Evolutionary conservation across 164 flowering plant genomes (phyloP), one percentile per base, ranked within the genome.

Genomic region (Vitis cinerea): DNA sequence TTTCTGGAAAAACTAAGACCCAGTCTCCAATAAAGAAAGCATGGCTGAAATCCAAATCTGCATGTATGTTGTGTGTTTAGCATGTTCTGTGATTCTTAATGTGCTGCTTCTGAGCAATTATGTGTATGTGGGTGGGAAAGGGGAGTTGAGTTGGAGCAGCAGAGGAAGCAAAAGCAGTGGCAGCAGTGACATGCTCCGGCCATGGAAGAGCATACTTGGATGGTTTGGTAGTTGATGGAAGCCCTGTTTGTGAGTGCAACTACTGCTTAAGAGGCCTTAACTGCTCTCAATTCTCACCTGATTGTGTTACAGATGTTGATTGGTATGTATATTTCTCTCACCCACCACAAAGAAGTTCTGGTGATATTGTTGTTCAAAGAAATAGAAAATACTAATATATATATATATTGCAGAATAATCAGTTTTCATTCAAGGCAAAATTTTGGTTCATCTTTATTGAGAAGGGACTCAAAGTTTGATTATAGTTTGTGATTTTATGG

Each of bases 141-240:
- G 30, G 61, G 23, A n/a, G 68, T 27, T 52, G 48, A 54, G 68
- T n/a, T 65, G 68, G 47, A 3, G 71, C 82, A 1, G 81, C 82
- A 9, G 73, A 1, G 37, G 78, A 78, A 49, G 83, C 82, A 9
- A 82, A 78, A 57, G 68, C 59, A 9, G 80, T 78, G 30, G 85
- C 85, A 11, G 9, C 75, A 1, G 9, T 72, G 6, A 27, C 73
- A 0, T 80, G 85, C 37, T 83, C 85, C 0, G 83, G 80, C 12
- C 80, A 83, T 72, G 83, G 85, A n/a, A 57, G 66, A 23, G 85
- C 85, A n/a, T 83, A 17, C 61, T 49, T 82, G 47, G 85, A 82
- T 53, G 83, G 85, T 1, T 11, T 53, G 30, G 16, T 59, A 4
- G 37, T 2, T 10, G 67, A 63, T 12, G 74, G 76, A 15, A 60